Base-by-base conservation (phyloP, 805 yeast genomes). In the Saccharomycopsis guyanensis region DNA sequence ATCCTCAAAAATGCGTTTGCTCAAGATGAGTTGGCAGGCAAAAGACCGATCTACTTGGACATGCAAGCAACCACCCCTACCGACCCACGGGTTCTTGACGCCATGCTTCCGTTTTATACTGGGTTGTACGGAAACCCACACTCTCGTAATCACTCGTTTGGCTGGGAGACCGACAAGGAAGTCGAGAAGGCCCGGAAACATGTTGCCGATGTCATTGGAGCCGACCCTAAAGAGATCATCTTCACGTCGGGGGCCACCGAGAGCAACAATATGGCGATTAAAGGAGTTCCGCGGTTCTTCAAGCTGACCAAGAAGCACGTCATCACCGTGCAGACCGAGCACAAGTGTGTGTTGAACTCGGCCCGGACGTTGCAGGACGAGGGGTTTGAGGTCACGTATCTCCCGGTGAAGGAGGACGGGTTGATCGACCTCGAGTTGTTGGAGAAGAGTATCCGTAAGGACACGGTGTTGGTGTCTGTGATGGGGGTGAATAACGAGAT, bases 401-500 rank as follows among this genome's bases (percentile, higher is more conserved):
- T 93, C 55, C 88, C 89, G 12, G 98, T 93, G 20, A 72, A 72
- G 57, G 62, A 71, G 38, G 85, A 87, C 58, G 98, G 98, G 1
- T 71, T 91, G 54, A 72, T 93, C 49, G 75, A 76, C 60, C 65
- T 91, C 58, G 86, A 84, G 55, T 82, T 82, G 53, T 75, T 93
- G 57, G 86, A 84, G 60, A 74, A 73, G 32, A 81, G 93, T 35
- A 89, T 93, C 50, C 78, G 96, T 53, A 88, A 88, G 57, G 96
- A 88, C 58, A 93, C 98, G 6, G 80, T 80, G 46, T 65, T 93
- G 49, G 96, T 93, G 15, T 86, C 96, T 13, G 73, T 91, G 36
- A 93, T 93, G 98, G 91, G 95, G 24, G 98, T 93, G 40, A 93
- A 93, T 70, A 93, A 93, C 66, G 98, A 93, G 71, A 93, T 93